A percentile compares a stretch with the other conserved stretches of the same genome.
Conservation (phyloP, 768 basidiomycete species). For the Botryobasidium botryosum region DNA sequence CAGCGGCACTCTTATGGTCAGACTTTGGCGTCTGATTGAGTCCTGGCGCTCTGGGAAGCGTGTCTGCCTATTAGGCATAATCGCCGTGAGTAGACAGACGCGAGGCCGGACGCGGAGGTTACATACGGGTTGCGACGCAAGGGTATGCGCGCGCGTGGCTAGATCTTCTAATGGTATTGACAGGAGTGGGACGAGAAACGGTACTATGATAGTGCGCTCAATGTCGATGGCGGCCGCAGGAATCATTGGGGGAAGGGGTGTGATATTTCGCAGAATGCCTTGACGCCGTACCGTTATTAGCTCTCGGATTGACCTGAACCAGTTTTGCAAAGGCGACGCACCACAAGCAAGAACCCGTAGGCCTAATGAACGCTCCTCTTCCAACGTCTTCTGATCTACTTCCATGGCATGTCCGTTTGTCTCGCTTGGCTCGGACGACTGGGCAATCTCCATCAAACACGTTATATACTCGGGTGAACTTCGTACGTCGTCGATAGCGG, state of each 20-base stretch:
- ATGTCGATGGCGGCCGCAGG: constrained; percentile 44
- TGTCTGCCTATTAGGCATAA: not conserved
- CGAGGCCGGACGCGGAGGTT: not conserved
- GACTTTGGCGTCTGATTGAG: constrained; percentile 51
- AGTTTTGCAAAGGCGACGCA: constrained; percentile 18
- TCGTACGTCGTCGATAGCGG: constrained; percentile 48
- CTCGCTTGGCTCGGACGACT: constrained; percentile 12
- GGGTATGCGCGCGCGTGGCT: constrained; percentile 16
- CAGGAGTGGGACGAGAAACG: constrained; percentile 50
- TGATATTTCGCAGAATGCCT: constrained; percentile 66
- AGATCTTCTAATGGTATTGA: constrained; percentile 36
- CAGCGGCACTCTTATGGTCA: constrained; percentile 55
- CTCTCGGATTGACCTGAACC: not conserved
- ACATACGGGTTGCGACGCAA: constrained; percentile 28
- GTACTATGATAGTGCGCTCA: constrained; percentile 54
- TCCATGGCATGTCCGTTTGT: constrained; percentile 27
- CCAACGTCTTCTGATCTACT: constrained; percentile 33
- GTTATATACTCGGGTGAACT: constrained; percentile 41
- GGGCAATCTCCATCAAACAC: constrained; percentile 47
- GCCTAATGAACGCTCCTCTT: no score
- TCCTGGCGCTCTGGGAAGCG: constrained; percentile 20
- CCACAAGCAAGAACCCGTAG: constrained; percentile 59
- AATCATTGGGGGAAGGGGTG: constrained; percentile 56
- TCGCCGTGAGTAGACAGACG: not conserved
- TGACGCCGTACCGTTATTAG: constrained; percentile 4